Evolutionary conservation across 257 asterid genomes (phyloP), one percentile per base, ranked within the genome.

Genomic region (Gynochthodes officinalis): DNA sequence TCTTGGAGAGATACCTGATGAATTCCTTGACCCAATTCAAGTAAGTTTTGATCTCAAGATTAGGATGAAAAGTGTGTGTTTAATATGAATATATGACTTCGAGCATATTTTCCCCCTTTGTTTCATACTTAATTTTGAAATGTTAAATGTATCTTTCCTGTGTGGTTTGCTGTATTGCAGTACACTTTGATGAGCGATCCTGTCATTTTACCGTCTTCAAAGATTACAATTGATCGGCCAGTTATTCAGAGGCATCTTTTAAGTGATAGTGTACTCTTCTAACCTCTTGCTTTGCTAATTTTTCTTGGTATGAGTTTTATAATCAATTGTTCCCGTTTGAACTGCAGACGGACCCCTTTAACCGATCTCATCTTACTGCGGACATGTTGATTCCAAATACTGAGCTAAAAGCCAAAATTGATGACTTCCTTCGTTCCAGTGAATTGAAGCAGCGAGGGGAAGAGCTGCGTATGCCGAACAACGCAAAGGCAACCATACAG

Each of bases 1-100:
- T 73, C 99, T 95, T 14, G 98, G 99, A 73, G 99, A 95, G 76
- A 86, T 95, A 80, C 99, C 99, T n/a, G 99, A 92, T 67, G 99
- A 95, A 83, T 92, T 91, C 89, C 96, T 95, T 8, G 99, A 95
- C 75, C 99, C 99, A 28, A 95, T 95, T 82, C 99, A 95, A 91
- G 99, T 92, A 78, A 61, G 76, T 70, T 15, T 33, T 18, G 2
- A 21, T 50, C 16, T 67, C 58, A 5, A 37, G 8, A 35, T 39
- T 14, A 46, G 48, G 10, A 6, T 37, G 54, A 4, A 62, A 13
- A 27, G 1, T 21, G 15, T 5, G 8, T n/a, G 25, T 13, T 9
- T 10, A 5, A 23, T 0, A 10, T 13, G 55, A n/a, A n/a, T n/a
- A n/a, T n/a, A n/a, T n/a, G n/a, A n/a, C n/a, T n/a, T n/a, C n/a